Percentiles rank a stretch among this genome's conserved stretches.
These are phyloP conservation scores for Carex kokanica DNA, from an alignment of 176 grass and related monocot genomes.

Conservation along the genomic window DNA sequence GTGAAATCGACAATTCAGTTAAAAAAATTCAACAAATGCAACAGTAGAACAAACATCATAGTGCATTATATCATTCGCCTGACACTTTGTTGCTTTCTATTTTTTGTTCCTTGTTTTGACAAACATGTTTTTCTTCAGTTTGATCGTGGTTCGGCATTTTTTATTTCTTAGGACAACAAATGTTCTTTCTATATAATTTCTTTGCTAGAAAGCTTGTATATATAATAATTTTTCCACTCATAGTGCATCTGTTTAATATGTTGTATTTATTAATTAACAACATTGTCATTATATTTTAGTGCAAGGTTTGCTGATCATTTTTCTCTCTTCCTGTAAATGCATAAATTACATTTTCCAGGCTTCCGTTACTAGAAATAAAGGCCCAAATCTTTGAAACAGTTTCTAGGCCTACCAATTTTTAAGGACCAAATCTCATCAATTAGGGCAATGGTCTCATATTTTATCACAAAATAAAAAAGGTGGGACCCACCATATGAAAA, in stretches of 20 bases:
- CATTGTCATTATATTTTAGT: background rate
- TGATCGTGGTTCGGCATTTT: background rate
- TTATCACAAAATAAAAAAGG: background rate
- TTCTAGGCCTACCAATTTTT: background rate
- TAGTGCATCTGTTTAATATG: background rate
- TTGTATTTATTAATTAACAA: background rate
- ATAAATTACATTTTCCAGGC: background rate
- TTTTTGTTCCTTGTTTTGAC: background rate
- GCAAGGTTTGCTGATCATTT: background rate
- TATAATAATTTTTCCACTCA: background rate
- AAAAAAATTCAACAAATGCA: conserved; percentile 15
- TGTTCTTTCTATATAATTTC: background rate
- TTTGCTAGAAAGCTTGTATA: conserved; percentile 18
- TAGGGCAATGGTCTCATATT: background rate
- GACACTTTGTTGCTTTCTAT: background rate
- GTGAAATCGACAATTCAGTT: conserved; percentile 28
- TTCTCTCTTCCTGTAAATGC: background rate
- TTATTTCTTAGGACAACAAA: background rate
- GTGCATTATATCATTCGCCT: background rate
- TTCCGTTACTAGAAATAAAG: background rate
- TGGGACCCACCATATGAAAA: background rate
- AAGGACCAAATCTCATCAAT: background rate
- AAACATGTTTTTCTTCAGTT: background rate
- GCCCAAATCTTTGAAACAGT: background rate
- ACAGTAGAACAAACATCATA: conserved; percentile 10